These are phyloP conservation scores for Madurella fahalii DNA, from an alignment of 2,329 filamentous ascomycete species.

Conservation along the genomic window DNA sequence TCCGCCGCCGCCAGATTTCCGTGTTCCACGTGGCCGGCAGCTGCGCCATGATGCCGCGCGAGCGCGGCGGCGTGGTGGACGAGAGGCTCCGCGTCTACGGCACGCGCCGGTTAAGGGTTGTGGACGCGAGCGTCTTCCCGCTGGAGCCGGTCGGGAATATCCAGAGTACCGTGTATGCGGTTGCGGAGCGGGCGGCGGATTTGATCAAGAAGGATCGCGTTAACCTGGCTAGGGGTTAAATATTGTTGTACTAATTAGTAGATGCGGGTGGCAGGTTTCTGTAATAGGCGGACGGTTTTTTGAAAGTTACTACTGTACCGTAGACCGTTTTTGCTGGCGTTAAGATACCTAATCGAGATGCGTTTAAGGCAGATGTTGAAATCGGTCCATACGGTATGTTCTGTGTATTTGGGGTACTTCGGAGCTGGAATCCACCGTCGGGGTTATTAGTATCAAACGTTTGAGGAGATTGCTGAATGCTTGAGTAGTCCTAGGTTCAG, in stretches of 20 bases:
- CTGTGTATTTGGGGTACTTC: too few species aligned
- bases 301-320: too few species aligned
- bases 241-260: background rate
- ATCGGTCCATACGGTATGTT: too few species aligned
- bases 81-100: constrained; percentile 21
- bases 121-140: constrained; percentile 23
- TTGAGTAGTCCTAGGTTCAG: too few species aligned
- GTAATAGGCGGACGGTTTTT: too few species aligned
- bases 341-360: too few species aligned
- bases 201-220: constrained; percentile 24
- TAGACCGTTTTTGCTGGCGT: too few species aligned
- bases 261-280: too few species aligned
- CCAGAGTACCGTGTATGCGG: constrained; percentile 22
- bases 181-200: constrained; percentile 25
- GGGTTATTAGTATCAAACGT: too few species aligned
- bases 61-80: constrained; percentile 22
- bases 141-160: constrained; percentile 25
- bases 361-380: background rate
- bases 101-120: constrained; percentile 16
- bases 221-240: background rate
- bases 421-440: too few species aligned
- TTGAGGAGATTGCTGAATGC: too few species aligned
- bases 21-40: constrained; percentile 48
- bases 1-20: constrained; percentile 33
- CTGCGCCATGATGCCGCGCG: constrained; percentile 29